Percentiles rank a stretch among this genome's conserved stretches.
Evolutionary conservation across 305 asterid species (phyloP).

Genomic region (Fraxinus baroniana): DNA sequence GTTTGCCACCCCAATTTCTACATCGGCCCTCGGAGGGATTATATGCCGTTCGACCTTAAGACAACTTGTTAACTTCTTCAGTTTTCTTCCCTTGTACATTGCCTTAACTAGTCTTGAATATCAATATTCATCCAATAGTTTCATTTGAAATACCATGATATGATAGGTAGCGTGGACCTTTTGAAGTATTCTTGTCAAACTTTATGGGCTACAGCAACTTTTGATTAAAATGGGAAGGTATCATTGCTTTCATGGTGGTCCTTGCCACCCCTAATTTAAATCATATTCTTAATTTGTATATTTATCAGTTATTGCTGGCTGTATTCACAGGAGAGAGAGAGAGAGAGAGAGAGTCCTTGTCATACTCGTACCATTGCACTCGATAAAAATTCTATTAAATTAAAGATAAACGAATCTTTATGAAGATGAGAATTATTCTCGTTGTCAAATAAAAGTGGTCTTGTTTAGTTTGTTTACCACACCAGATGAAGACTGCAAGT

Average conservation of each 20-base stretch:
- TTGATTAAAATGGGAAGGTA: conserved; percentile 22
- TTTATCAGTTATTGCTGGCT: neutral
- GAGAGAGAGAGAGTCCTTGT: neutral
- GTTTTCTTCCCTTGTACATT: neutral
- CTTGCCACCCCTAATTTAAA: conserved; percentile 1
- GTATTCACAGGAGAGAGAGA: neutral
- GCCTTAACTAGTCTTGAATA: neutral
- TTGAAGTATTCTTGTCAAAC: neutral
- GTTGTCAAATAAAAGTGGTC: neutral
- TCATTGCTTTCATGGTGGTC: conserved; percentile 34
- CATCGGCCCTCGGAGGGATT: neutral
- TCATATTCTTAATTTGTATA: neutral
- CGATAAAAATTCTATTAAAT: neutral
- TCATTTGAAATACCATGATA: conserved; percentile 25
- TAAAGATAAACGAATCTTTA: neutral
- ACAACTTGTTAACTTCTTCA: neutral
- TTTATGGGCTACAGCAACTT: conserved; percentile 12
- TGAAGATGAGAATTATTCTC: neutral
- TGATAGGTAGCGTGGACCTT: neutral
- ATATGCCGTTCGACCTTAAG: neutral
- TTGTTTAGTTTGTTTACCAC: neutral
- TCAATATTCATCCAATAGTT: neutral
- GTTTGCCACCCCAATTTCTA: neutral
- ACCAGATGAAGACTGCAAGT: neutral
- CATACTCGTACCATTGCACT: neutral